Evolutionary conservation across 139 green algal genomes (phyloP).

Genomic region (Volvox reticuliferus): DNA sequence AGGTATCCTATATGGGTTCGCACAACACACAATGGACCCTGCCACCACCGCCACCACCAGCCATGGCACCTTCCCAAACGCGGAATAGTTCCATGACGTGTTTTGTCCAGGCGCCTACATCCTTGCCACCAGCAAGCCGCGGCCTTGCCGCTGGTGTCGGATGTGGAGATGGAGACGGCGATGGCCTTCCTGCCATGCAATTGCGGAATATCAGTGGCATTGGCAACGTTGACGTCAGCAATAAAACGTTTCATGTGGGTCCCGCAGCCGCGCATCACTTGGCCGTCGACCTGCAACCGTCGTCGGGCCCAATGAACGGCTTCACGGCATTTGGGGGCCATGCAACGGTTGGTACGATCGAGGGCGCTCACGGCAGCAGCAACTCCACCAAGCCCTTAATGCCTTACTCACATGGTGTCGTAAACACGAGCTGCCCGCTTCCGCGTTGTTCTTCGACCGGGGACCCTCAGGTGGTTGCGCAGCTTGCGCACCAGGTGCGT

Average conservation of each 20-base stretch:
- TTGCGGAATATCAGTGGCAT: background rate
- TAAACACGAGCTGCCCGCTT: constrained; percentile 19
- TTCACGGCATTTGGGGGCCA: background rate
- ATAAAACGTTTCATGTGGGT: background rate
- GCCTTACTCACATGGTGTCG: constrained; percentile 16
- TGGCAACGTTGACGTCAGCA: background rate
- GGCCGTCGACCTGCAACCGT: background rate
- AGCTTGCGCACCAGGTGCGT: background rate
- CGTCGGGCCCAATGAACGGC: background rate
- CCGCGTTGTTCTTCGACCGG: background rate
- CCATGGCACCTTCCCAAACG: background rate
- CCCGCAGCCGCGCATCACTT: background rate
- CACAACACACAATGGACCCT: background rate
- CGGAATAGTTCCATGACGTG: background rate
- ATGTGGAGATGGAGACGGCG: background rate
- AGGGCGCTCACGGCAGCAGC: no score
- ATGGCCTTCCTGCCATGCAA: no score
- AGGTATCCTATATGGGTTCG: background rate
- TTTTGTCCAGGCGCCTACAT: background rate
- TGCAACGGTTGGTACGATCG: no score
- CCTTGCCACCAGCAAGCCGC: background rate
- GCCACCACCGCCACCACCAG: background rate
- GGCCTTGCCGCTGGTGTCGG: background rate
- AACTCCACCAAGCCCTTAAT: background rate
- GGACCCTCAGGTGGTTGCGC: background rate